These are phyloP conservation scores for Paragyromitra xinjiangensis DNA, from an alignment of 495 filamentous ascomycete species.

Conservation along the genomic window DNA sequence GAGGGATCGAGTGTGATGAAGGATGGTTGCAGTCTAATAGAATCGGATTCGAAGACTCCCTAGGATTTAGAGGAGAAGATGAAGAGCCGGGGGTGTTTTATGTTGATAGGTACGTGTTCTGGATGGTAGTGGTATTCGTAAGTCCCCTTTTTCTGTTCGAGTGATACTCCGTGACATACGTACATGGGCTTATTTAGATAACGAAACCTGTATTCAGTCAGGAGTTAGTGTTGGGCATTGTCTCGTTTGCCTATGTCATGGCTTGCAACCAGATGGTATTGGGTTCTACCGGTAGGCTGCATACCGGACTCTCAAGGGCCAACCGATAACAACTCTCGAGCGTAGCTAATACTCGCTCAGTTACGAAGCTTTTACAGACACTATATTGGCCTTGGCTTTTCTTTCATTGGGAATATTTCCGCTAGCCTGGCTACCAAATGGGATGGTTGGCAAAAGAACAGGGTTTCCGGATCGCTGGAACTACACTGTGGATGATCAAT, in stretches of 20 bases:
- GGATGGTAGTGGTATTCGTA: conserved; percentile 48
- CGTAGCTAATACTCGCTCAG: conserved; percentile 13
- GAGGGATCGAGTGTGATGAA: conserved; percentile 22
- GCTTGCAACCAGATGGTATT: conserved; percentile 35
- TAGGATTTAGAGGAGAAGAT: conserved; percentile 42
- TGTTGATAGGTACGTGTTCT: conserved; percentile 46
- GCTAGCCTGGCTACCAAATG: conserved; percentile 37
- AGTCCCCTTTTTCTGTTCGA: conserved; percentile 6
- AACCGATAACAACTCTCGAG: not conserved
- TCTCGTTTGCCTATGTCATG: conserved; percentile 43
- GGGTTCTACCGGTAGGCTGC: conserved; percentile 33
- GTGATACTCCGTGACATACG: not conserved
- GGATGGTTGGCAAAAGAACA: conserved; percentile 6
- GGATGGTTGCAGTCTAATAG: conserved; percentile 39
- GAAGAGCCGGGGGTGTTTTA: conserved; percentile 31
- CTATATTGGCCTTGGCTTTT: conserved; percentile 33
- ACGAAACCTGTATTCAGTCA: conserved; percentile 18
- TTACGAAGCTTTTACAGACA: conserved; percentile 34
- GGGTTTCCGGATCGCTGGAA: conserved; percentile 22
- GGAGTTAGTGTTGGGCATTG: conserved; percentile 40
- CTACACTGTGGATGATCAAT: conserved; percentile 30
- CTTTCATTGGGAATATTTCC: conserved; percentile 46
- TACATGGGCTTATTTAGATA: not conserved
- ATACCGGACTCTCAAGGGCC: not conserved
- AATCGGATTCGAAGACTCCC: conserved; percentile 47